Evolutionary conservation across 768 basidiomycete genomes (phyloP).

Genomic region (Cubamyces lactineus): DNA sequence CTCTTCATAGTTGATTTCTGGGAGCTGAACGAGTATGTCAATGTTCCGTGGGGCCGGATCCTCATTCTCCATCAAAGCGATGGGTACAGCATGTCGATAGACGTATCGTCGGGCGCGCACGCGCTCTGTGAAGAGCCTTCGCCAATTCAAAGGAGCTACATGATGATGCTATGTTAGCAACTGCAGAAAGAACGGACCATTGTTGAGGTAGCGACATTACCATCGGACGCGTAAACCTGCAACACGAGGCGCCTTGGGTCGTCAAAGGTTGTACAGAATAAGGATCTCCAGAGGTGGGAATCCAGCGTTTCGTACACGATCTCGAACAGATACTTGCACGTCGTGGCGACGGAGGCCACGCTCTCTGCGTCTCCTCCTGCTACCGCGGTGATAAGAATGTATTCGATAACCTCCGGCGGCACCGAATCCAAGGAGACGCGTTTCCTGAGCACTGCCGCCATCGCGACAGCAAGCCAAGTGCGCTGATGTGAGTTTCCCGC

Average conservation of each 20-base stretch:
- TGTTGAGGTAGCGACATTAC: not conserved
- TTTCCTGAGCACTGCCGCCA: not conserved
- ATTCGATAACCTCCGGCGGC: slow-evolving; percentile 41
- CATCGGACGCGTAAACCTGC: not conserved
- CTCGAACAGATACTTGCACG: slow-evolving; percentile 35
- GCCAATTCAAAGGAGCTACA: not conserved
- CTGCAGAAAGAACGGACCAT: too few relatives aligned
- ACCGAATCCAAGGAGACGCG: slow-evolving; percentile 15
- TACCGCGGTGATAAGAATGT: slow-evolving; percentile 36
- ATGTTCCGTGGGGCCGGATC: too few relatives aligned
- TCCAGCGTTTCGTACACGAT: slow-evolving; percentile 38
- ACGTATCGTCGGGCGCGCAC: slow-evolving; percentile 1
- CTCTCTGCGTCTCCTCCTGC: slow-evolving; percentile 25
- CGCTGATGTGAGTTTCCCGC: too few relatives aligned
- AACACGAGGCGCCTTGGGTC: slow-evolving; percentile 29
- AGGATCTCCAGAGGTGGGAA: slow-evolving; percentile 40
- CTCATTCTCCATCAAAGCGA: not conserved
- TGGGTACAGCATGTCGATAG: not conserved
- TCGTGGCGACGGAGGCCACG: slow-evolving; percentile 36
- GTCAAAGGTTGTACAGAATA: slow-evolving; percentile 42
- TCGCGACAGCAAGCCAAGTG: too few relatives aligned
- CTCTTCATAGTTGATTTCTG: too few relatives aligned
- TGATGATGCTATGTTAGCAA: not conserved
- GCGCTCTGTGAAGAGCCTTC: not conserved
- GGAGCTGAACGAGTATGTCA: too few relatives aligned